A percentile compares a stretch with the other conserved stretches of the same genome.
These are phyloP conservation scores for Thelonectria discophora DNA, from an alignment of 2,329 filamentous ascomycete genomes.

Conservation along the genomic window DNA sequence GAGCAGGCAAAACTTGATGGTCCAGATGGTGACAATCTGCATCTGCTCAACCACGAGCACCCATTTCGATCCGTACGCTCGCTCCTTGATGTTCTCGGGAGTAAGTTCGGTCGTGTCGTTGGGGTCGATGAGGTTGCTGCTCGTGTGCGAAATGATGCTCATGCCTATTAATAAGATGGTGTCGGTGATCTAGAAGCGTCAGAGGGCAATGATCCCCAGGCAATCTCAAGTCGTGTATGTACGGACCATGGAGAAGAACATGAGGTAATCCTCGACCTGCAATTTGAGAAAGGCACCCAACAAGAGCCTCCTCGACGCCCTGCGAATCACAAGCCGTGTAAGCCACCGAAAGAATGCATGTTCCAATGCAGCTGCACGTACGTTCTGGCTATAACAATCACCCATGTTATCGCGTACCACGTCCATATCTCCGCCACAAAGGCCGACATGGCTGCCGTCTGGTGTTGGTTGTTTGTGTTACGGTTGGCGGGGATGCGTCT, in stretches of 20 bases:
- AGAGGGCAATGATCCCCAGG: conserved; percentile 6
- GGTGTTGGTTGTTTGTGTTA: background rate
- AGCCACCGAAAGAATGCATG: background rate
- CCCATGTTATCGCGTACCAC: conserved; percentile 54
- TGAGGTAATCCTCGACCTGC: conserved; percentile 65
- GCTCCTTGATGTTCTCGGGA: conserved; percentile 50
- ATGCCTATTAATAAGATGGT: conserved; percentile 64
- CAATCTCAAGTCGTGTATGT: background rate
- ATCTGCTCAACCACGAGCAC: conserved; percentile 69
- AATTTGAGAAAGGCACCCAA: conserved; percentile 58
- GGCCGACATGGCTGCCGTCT: conserved; percentile 39
- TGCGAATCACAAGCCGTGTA: conserved; percentile 26
- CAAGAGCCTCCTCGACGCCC: conserved; percentile 51
- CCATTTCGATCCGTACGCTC: conserved; percentile 66
- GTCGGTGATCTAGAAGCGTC: conserved; percentile 52
- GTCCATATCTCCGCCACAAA: conserved; percentile 54
- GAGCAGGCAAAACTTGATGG: conserved; percentile 64
- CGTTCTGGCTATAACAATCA: conserved; percentile 52
- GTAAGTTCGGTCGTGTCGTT: conserved; percentile 57
- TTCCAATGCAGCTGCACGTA: conserved; percentile 38
- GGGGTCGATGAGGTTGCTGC: conserved; percentile 66
- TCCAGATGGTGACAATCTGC: conserved; percentile 67
- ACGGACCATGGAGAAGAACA: conserved; percentile 61
- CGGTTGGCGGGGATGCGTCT: background rate
- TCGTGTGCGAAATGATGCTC: conserved; percentile 64